Conservation (phyloP, 2,329 filamentous ascomycete species). For the Nothophaeocryptopus gaeumannii region DNA sequence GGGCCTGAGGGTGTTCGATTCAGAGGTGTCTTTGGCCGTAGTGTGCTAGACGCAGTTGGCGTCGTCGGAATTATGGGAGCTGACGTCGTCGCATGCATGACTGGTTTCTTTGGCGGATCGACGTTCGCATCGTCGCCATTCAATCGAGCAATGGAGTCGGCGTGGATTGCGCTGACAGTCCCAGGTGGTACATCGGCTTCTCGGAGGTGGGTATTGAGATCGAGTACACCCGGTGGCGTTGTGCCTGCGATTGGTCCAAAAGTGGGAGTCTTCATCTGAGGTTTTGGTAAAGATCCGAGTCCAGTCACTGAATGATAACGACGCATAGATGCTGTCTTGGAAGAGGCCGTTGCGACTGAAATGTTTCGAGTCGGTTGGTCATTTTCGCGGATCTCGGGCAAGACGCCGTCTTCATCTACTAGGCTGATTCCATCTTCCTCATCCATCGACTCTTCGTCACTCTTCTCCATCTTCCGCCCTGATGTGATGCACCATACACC, state of each 20-base stretch:
- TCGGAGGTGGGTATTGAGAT: constrained; percentile 13
- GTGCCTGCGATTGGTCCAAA: constrained; percentile 3
- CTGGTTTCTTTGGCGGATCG: constrained; percentile 25
- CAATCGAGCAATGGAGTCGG: constrained; percentile 23
- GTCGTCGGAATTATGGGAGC: constrained; percentile 31
- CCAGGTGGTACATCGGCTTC: constrained; percentile 20
- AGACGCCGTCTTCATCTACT: constrained; percentile 37
- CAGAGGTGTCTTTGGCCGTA: constrained; percentile 27
- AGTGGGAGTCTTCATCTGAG: constrained; percentile 5
- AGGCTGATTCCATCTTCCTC: constrained; percentile 44
- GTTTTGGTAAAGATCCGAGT: constrained; percentile 6
- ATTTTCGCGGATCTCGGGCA: constrained; percentile 29
- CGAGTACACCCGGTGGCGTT: constrained; percentile 9
- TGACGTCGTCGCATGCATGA: constrained; percentile 38
- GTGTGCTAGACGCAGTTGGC: constrained; percentile 13
- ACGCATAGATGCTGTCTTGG: constrained; percentile 13
- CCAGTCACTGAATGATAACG: constrained; percentile 15
- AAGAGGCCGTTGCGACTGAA: constrained; percentile 16
- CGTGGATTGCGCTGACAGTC: constrained; percentile 33
- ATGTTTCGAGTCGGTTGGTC: constrained; percentile 12
- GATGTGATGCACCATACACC: constrained; percentile 98
- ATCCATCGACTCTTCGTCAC: constrained; percentile 43
- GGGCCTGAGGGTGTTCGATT: constrained; percentile 23
- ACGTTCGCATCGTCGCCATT: constrained; percentile 9
- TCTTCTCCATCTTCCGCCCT: constrained; percentile 62